phyloP scores from a whole-genome alignment of 1,284 basidiomycete species.

The Trametes polyzona region DNA sequence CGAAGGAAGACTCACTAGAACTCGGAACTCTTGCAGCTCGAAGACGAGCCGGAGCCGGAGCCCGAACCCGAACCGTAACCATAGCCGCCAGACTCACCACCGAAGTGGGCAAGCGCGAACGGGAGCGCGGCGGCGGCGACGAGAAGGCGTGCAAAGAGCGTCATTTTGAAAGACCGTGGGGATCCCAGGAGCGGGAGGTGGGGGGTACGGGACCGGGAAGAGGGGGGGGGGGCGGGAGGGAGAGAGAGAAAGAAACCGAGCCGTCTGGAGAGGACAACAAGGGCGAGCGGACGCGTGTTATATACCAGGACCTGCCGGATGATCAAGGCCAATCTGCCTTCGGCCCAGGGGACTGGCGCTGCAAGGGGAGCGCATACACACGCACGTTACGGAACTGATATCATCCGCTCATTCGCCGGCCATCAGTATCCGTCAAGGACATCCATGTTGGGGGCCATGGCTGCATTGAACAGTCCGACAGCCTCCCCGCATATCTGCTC shows the following conservation, averaged over 20 bases:
- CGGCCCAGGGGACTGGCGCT: background rate
- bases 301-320: constrained; percentile 15
- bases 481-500: background rate
- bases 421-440: constrained; percentile 25
- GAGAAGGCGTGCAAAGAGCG: constrained; percentile 33
- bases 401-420: constrained; percentile 23
- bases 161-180: constrained; percentile 36
- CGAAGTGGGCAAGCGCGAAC: constrained; percentile 29
- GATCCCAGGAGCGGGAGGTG: constrained; percentile 29
- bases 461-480: constrained; percentile 12
- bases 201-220: constrained; percentile 13
- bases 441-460: constrained; percentile 15
- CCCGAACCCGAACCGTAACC: constrained; percentile 1
- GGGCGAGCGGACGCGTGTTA: constrained; percentile 16
- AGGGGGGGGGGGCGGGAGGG: constrained; percentile 16
- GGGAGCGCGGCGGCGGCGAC: constrained; percentile 34
- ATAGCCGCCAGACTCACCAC: background rate
- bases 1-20: constrained; percentile 32
- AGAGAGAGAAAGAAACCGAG: constrained; percentile 26
- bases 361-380: constrained; percentile 19
- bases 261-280: constrained; percentile 26
- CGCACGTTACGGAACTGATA: constrained; percentile 19
- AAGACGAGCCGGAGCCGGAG: constrained; percentile 5
- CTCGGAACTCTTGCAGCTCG: constrained; percentile 21
- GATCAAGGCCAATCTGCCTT: constrained; percentile 14